Evolutionary conservation across 176 grass and related monocot genomes (phyloP).

Genomic region (Carex pumila): DNA sequence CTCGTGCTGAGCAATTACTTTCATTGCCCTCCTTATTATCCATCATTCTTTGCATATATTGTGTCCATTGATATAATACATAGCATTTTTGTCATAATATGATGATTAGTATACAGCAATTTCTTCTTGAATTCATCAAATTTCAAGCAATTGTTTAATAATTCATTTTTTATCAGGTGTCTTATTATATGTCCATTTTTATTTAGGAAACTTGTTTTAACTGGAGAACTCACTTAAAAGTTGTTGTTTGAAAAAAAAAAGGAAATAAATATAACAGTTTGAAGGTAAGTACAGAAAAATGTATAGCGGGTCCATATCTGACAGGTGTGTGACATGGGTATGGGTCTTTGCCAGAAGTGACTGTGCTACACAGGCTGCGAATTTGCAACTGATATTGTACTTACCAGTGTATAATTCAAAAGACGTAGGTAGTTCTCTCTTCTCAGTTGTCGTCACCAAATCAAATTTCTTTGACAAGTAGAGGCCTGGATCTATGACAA

Average conservation of each 20-base stretch:
- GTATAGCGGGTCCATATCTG: background rate
- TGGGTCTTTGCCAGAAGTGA: background rate
- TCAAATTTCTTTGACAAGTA: conserved; percentile 96
- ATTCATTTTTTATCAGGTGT: background rate
- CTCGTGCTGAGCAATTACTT: background rate
- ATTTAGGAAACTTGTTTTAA: background rate
- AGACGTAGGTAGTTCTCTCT: conserved; percentile 74
- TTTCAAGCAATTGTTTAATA: background rate
- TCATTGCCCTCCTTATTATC: background rate
- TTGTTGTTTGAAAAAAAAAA: background rate
- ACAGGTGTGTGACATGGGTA: background rate
- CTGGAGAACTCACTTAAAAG: background rate
- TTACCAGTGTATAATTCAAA: conserved; percentile 93
- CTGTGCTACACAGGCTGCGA: background rate
- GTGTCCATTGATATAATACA: background rate
- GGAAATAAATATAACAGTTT: background rate
- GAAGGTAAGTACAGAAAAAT: background rate
- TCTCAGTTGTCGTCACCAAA: conserved; percentile 56
- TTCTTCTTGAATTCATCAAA: background rate
- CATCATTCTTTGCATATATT: background rate
- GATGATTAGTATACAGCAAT: background rate
- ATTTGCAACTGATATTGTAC: conserved; percentile 11
- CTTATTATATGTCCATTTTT: background rate
- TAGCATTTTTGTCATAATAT: background rate
- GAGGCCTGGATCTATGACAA: conserved; percentile 83